Evolutionary conservation across 148 eudicot genomes (phyloP), one percentile per base, ranked within the genome.

Genomic region (Pharnaceum exiguum): DNA sequence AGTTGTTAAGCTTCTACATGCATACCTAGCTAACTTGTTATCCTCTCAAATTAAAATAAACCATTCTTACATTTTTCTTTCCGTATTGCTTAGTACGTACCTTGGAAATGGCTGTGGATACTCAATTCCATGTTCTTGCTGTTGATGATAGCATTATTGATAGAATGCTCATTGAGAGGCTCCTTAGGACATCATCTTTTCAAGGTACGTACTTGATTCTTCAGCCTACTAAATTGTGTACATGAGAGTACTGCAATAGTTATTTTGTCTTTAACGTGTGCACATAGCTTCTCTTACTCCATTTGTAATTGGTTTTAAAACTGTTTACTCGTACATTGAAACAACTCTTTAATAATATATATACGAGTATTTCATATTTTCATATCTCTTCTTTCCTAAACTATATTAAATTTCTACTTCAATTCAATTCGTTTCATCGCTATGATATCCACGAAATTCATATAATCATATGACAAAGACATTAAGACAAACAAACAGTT

Each of bases 61-160:
- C 18, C 2, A 11, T 16, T 5, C 26, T 11, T 36, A 5, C 37
- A 27, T 5, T 16, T 48, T 21, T 35, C 40, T 32, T 2, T 16
- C 43, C 9, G 4, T 47, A 22, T 21, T 12, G 37, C 40, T 15
- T 2, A 21, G 15, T 16, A 25, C 2, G 16, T 7, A 18, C n/a
- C n/a, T n/a, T n/a, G 10, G 26, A 16, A 5, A 65, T 65, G 63
- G 70, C 63, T 38, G 19, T 72, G 44, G 71, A 51, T 40, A 56
- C 64, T 25, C 68, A 57, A 52, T 73, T 42, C 44, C 73, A 73
- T 58, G 73, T 73, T 23, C 77, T 73, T 36, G 73, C 73, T 0
- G 77, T 73, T 19, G 77, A 73, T 37, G 77, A 73, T 53, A 73
- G 77, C 58, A 12, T 58, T 46, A 68, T 69, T 30, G 77, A 73